phyloP scores from a whole-genome alignment of 2,329 filamentous ascomycete genomes.

The Microsporum ferrugineum region DNA sequence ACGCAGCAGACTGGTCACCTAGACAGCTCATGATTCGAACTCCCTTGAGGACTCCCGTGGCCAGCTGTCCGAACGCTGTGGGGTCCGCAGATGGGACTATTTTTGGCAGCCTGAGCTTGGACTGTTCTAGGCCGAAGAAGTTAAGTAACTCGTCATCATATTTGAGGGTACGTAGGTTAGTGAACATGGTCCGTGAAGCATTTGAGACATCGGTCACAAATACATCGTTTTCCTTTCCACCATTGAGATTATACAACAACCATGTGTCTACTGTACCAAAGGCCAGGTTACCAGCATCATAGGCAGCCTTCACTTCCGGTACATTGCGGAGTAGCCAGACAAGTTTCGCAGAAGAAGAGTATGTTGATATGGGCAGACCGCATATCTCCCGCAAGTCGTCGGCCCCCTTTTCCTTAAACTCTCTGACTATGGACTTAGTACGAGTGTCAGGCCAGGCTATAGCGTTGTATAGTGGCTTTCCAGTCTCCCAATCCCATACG shows the following conservation, averaged over 20 bases:
- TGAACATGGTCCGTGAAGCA: slow-evolving; percentile 86
- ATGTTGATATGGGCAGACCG: slow-evolving; percentile 76
- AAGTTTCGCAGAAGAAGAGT: slow-evolving; percentile 75
- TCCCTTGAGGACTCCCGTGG: slow-evolving; percentile 55
- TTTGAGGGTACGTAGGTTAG: slow-evolving; percentile 69
- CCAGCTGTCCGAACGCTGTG: slow-evolving; percentile 58
- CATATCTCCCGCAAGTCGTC: slow-evolving; percentile 60
- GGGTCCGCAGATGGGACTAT: slow-evolving; percentile 72
- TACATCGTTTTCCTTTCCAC: slow-evolving; percentile 49
- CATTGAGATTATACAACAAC: slow-evolving; percentile 73
- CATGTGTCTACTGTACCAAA: slow-evolving; percentile 86
- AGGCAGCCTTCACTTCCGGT: slow-evolving; percentile 57
- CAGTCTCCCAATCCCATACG: slow-evolving; percentile 71
- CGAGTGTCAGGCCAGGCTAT: slow-evolving; percentile 87
- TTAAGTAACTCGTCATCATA: slow-evolving; percentile 67
- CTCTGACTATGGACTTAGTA: slow-evolving; percentile 62
- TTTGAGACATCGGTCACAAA: slow-evolving; percentile 82
- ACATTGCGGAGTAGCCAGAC: slow-evolving; percentile 69
- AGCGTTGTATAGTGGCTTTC: slow-evolving; percentile 69
- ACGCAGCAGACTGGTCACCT: slow-evolving; percentile 74
- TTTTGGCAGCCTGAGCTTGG: slow-evolving; percentile 63
- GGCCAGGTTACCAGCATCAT: slow-evolving; percentile 62
- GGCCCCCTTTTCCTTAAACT: slow-evolving; percentile 58
- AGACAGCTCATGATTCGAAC: slow-evolving; percentile 70
- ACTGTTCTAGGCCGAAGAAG: slow-evolving; percentile 65